A percentile compares a stretch with the other conserved stretches of the same genome.
Conservation (phyloP, 2,329 filamentous ascomycete genomes). For the Curvularia hawaiiensis region DNA sequence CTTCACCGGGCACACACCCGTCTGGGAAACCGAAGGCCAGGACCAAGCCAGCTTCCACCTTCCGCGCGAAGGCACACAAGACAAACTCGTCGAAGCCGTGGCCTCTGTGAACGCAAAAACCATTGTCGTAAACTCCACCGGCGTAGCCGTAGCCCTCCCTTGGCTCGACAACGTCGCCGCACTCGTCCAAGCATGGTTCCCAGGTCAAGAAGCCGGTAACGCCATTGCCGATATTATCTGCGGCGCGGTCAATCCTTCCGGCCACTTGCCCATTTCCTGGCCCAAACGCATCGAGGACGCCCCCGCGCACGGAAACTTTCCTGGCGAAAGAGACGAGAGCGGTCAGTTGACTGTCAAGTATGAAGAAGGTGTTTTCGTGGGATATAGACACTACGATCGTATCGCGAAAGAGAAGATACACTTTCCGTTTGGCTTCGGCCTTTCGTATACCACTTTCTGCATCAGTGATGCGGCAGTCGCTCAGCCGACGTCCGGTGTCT, state of each 20-base stretch:
- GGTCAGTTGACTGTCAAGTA: slow-evolving; percentile 66
- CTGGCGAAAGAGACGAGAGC: slow-evolving; percentile 50
- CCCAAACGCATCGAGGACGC: slow-evolving; percentile 44
- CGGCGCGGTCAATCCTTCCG: slow-evolving; percentile 47
- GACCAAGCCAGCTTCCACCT: slow-evolving; percentile 63
- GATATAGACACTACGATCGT: slow-evolving; percentile 64
- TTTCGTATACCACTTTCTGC: slow-evolving; percentile 49
- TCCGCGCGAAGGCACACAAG: slow-evolving; percentile 59
- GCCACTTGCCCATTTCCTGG: slow-evolving; percentile 48
- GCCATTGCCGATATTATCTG: slow-evolving; percentile 50
- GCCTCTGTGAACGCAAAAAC: slow-evolving; percentile 70
- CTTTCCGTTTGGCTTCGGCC: slow-evolving; percentile 49
- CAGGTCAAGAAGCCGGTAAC: slow-evolving; percentile 51
- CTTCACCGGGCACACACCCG: slow-evolving; percentile 43
- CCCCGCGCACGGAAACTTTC: slow-evolving; percentile 47
- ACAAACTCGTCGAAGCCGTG: slow-evolving; percentile 69
- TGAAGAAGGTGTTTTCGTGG: slow-evolving; percentile 59
- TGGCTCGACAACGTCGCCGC: slow-evolving; percentile 60
- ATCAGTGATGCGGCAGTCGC: slow-evolving; percentile 61
- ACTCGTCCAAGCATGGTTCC: slow-evolving; percentile 50
- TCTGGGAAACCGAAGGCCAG: slow-evolving; percentile 61
- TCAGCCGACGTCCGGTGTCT: slow-evolving; percentile 58
- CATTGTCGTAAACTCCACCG: slow-evolving; percentile 76
- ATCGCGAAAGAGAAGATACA: slow-evolving; percentile 60
- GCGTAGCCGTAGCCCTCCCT: slow-evolving; percentile 73